Base-by-base conservation (phyloP, 352 stramenopile species). In the Phytophthora multivora region DNA sequence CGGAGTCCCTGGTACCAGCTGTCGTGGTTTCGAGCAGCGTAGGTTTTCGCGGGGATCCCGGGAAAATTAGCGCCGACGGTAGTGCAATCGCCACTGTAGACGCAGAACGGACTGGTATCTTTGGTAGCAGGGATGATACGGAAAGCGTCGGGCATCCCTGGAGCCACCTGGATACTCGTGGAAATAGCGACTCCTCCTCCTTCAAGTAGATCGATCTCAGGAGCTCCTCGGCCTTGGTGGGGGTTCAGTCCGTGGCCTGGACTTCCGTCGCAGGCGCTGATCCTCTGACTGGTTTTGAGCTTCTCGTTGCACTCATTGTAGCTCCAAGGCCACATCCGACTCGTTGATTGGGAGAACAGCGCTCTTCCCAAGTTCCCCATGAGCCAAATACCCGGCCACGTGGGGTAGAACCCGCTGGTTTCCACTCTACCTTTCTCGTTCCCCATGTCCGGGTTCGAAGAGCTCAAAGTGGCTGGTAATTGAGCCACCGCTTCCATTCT, bases 161-260 rank as follows among this genome's bases (percentile, higher is more conserved):
- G 85, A 2, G 80, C 78, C 18, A 97, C 52, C 55, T 98, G 95
- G 12, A 97, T 88, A 53, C 91, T 97, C 25, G 89, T 82, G 9
- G 90, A 97, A 58, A 97, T 72, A 36, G 75, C 62, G 59, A 48
- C 28, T 26, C 77, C 79, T 42, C 74, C 79, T 75, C 89, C 83
- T 97, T 89, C 95, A 9, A 98, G 70, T 11, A 98, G 77, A 74
- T 98, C 95, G 68, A 98, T 98, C 69, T 98, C 95, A 0, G 92
- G 92, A n/a, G 92, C 89, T 51, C 95, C 95, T 31, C 93, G 71
- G 13, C 95, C 95, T 45, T 84, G 65, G 36, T 88, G 73, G 0
- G 81, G 56, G 76, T 98, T 88, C 43, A 99, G 69, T 8, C 93
- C 93, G 65, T 86, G 97, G 47, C 97, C 93, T 51, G 96, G 93